A percentile compares a stretch with the other conserved stretches of the same genome.
Evolutionary conservation across 352 stramenopile genomes (phyloP).

Genomic region (Phytopythium boreale): DNA sequence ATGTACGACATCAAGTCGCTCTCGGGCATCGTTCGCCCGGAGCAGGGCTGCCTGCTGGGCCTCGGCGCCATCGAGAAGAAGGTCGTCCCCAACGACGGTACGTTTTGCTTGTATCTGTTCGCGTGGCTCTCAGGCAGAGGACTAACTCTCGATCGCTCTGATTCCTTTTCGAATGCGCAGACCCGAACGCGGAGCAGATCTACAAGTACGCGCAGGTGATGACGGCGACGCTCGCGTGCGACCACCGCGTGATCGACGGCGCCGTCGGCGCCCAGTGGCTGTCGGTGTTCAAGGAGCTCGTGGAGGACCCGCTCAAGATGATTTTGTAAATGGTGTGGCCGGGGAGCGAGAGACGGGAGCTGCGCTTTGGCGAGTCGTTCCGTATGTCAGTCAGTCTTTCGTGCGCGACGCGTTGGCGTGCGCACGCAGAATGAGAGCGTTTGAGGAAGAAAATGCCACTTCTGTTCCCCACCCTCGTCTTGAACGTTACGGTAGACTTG

Average conservation of each 20-base stretch:
- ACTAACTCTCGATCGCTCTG: slow-evolving; percentile 21
- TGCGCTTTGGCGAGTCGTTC: neutral
- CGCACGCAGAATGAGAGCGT: neutral
- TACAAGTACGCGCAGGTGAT: slow-evolving; percentile 91
- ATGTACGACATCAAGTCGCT: slow-evolving; percentile 96
- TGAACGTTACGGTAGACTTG: neutral
- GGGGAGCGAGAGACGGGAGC: neutral
- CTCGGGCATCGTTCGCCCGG: slow-evolving; percentile 91
- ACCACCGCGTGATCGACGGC: slow-evolving; percentile 98
- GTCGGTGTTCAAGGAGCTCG: slow-evolving; percentile 93
- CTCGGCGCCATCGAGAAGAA: slow-evolving; percentile 94
- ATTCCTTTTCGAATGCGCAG: slow-evolving; percentile 11
- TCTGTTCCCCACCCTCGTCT: neutral
- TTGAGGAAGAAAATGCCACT: neutral
- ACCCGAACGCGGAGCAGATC: slow-evolving; percentile 76
- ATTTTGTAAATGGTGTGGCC: slow-evolving; percentile 85
- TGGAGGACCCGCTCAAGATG: slow-evolving; percentile 97
- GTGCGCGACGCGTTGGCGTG: neutral
- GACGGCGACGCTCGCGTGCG: slow-evolving; percentile 95
- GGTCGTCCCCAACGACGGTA: slow-evolving; percentile 89
- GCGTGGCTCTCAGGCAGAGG: too few species aligned
- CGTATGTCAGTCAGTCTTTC: neutral
- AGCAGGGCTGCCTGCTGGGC: slow-evolving; percentile 93
- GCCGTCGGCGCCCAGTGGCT: slow-evolving; percentile 96
- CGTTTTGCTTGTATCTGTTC: slow-evolving; percentile 1